These are phyloP conservation scores for Venustampulla echinocandica DNA, from an alignment of 495 filamentous ascomycete genomes.

Conservation along the genomic window DNA sequence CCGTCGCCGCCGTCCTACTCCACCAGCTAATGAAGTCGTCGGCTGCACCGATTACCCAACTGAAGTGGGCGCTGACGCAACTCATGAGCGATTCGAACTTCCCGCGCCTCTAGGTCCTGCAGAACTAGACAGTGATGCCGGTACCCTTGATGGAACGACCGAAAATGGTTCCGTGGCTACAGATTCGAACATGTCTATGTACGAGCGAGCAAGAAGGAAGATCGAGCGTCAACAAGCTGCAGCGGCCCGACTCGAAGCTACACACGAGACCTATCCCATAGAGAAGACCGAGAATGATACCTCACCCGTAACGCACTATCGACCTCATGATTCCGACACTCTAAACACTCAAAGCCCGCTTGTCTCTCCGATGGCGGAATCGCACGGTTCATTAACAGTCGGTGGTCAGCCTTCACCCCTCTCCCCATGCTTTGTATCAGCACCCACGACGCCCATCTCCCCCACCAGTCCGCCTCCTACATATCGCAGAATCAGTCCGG, in stretches of 20 bases:
- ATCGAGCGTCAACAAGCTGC: constrained; percentile 31
- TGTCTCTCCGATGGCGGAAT: constrained; percentile 12
- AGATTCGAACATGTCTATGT: constrained; percentile 28
- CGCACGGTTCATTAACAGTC: constrained; percentile 1
- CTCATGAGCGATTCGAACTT: constrained; percentile 41
- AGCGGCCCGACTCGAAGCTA: constrained; percentile 22
- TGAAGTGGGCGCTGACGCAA: constrained; percentile 38
- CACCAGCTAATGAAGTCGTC: constrained; percentile 7
- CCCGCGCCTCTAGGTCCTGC: constrained; percentile 37
- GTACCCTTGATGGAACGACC: constrained; percentile 27
- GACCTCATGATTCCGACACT: constrained; percentile 22
- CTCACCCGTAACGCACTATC: constrained; percentile 30
- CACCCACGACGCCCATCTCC: constrained; percentile 14
- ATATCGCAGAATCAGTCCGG: constrained; percentile 34
- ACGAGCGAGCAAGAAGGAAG: constrained; percentile 37
- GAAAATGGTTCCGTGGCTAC: constrained; percentile 25
- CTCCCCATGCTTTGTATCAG: constrained; percentile 10
- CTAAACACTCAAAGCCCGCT: constrained; percentile 11
- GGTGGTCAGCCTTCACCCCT: constrained; percentile 14
- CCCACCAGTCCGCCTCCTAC: constrained; percentile 32
- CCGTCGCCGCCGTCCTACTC: neutral
- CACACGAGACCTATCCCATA: constrained; percentile 12
- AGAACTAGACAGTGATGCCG: constrained; percentile 37
- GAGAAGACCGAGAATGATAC: constrained; percentile 33
- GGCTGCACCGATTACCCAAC: constrained; percentile 23